These are phyloP conservation scores for Tricholoma furcatifolium DNA, from an alignment of 768 basidiomycete species.

Conservation along the genomic window DNA sequence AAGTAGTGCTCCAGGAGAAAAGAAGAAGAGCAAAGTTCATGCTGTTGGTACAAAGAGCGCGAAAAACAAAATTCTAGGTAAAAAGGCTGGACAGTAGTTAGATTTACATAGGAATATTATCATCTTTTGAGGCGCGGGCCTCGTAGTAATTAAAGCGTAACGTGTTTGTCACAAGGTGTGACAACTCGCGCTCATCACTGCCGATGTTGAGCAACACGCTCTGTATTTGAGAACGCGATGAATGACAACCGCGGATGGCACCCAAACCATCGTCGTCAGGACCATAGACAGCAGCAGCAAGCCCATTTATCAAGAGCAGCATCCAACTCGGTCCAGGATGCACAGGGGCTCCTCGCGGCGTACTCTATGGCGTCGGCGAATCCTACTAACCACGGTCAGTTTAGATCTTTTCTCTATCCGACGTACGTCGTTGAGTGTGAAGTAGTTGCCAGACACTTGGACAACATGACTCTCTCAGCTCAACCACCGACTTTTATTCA, in stretches of 20 bases:
- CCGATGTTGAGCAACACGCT: conserved; percentile 3
- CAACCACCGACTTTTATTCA: conserved; percentile 65
- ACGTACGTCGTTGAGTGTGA: conserved; percentile 6
- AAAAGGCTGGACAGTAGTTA: conserved; percentile 40
- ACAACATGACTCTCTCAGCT: conserved; percentile 54
- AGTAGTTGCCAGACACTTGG: conserved; percentile 66
- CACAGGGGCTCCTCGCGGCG: conserved; percentile 61
- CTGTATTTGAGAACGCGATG: conserved; percentile 24
- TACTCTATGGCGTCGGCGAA: conserved; percentile 79
- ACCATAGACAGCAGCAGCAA: conserved; percentile 16
- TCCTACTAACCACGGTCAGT: conserved; percentile 71
- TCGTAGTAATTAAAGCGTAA: no score
- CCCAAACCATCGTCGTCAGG: conserved; percentile 16
- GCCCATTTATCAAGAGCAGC: conserved; percentile 21
- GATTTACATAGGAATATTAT: not conserved
- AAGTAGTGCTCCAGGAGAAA: conserved; percentile 40
- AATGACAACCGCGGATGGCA: conserved; percentile 35
- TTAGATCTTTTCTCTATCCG: not conserved
- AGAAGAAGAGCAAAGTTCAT: conserved; percentile 53
- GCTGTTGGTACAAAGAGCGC: conserved; percentile 46
- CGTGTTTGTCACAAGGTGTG: not conserved
- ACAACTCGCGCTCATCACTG: conserved; percentile 15
- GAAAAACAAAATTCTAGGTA: conserved; percentile 56
- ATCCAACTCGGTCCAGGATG: conserved; percentile 60
- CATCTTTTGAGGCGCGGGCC: no score